phyloP scores from a whole-genome alignment of 2,329 filamentous ascomycete species.

The Aspergillus sp. region DNA sequence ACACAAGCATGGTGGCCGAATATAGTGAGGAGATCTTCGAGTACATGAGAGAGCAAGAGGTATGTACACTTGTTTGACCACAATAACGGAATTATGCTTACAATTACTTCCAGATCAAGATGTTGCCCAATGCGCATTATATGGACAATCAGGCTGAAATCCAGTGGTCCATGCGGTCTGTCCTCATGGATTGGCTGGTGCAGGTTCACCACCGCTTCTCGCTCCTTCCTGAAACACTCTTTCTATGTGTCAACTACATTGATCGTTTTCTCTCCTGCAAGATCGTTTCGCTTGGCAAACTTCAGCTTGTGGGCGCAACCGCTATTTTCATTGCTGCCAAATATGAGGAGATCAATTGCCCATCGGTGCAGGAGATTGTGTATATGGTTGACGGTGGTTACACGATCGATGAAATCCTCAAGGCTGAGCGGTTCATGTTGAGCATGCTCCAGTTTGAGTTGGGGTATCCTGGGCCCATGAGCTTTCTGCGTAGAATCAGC shows the following conservation, averaged over 20 bases:
- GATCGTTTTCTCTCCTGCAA: slow-evolving; percentile 95
- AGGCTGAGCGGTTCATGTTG: slow-evolving; percentile 97
- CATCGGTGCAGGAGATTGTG: slow-evolving; percentile 89
- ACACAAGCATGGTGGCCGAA: slow-evolving; percentile 96
- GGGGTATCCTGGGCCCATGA: slow-evolving; percentile 98
- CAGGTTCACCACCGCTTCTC: slow-evolving; percentile 92
- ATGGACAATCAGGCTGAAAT: slow-evolving; percentile 98
- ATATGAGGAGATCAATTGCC: slow-evolving; percentile 98
- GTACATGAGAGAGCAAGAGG: slow-evolving; percentile 89
- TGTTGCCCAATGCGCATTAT: slow-evolving; percentile 88
- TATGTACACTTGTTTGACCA: slow-evolving; percentile 41
- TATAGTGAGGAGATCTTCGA: slow-evolving; percentile 94
- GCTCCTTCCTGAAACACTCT: slow-evolving; percentile 89
- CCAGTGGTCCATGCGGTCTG: slow-evolving; percentile 97
- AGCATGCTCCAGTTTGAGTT: slow-evolving; percentile 94
- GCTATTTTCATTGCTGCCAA: slow-evolving; percentile 95
- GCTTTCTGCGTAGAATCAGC: slow-evolving; percentile 93
- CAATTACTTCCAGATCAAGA: slow-evolving; percentile 58
- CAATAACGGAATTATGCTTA: slow-evolving; percentile 19
- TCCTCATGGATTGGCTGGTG: slow-evolving; percentile 97
- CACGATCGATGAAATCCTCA: slow-evolving; percentile 85
- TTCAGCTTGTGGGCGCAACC: slow-evolving; percentile 93
- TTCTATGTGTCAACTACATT: slow-evolving; percentile 93
- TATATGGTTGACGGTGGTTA: slow-evolving; percentile 98
- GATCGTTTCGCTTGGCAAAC: slow-evolving; percentile 88